Base-by-base conservation (phyloP, 2,329 filamentous ascomycete species). In the Aspergillus arachidicola region DNA sequence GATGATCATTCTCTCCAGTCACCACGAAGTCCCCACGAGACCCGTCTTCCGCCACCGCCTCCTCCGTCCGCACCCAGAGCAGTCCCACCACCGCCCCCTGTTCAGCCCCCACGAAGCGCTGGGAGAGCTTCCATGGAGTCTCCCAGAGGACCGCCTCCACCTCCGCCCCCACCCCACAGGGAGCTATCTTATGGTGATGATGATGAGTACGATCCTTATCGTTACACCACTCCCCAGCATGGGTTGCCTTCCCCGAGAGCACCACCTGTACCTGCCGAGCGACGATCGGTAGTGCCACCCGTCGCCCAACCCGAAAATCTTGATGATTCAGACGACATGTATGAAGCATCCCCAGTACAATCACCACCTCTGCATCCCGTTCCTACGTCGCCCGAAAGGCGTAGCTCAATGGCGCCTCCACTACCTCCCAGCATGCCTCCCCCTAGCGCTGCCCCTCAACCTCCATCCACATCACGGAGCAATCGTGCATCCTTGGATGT, bases 401-500 rank as follows among this genome's bases (percentile, higher is more conserved):
- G 81, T 43, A 75, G 77, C 43, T 76, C 81, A 53, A 73, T 85
- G 54, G 84, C 86, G 58, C 81, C 83, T 16, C 81, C 80, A 51
- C 78, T 80, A 54, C 78, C 80, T 26, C 66, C 72, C 34, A 74
- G 68, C 23, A 73, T 76, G 56, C 66, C 73, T 23, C 70, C 75
- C 28, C 46, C 56, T 45, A 50, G 58, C 26, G 64, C 68, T 53
- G 69, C 78, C 23, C 80, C 83, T 11, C 81, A 83, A 21, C 77
- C 81, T 43, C 82, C 85, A 41, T 82, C 85, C 51, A 74, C 76
- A 38, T 66, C 76, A 66, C 69, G 78, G 71, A 75, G 79, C 67
- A 74, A 79, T 34, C 84, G 88, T 56, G 85, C 87, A 72, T 93
- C 90, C 14, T 71, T 89, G 58, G 92, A 95, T 71, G 79, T 89